These are phyloP conservation scores for Tetrahymena borealis DNA, from an alignment of 73 alveolate genomes.

Conservation along the genomic window DNA sequence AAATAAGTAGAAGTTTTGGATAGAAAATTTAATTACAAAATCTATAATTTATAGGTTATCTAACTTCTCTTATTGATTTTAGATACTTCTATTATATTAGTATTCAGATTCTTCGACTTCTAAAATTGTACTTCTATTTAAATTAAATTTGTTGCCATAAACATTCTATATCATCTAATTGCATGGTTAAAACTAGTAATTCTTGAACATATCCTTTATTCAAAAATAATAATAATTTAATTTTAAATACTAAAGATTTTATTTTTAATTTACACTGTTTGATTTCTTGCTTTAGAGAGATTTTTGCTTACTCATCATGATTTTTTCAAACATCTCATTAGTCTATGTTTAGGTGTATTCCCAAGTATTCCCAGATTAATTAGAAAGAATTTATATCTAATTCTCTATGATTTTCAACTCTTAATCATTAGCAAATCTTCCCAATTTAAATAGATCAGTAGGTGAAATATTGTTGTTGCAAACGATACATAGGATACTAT, in stretches of 20 bases:
- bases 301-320: background rate
- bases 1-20: too few species aligned
- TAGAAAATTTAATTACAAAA: too few species aligned
- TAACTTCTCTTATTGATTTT: too few species aligned
- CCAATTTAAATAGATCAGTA: background rate
- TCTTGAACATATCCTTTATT: background rate
- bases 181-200: background rate
- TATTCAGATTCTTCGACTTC: background rate
- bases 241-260: background rate
- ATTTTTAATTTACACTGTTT: background rate
- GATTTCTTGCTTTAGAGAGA: background rate
- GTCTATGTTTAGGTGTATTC: background rate
- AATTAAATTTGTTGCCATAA: background rate
- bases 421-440: background rate
- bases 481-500: background rate
- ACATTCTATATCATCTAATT: background rate
- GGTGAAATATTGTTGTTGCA: background rate
- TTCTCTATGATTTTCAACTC: background rate
- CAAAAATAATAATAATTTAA: background rate
- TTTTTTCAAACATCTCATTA: background rate
- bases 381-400: background rate
- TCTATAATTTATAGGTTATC: too few species aligned
- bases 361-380: background rate
- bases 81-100: too few species aligned
- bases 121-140: background rate